Percentiles rank a stretch among this genome's conserved stretches.
phyloP scores from a whole-genome alignment of 2,329 filamentous ascomycete species.

The Pseudogymnoascus sp. region DNA sequence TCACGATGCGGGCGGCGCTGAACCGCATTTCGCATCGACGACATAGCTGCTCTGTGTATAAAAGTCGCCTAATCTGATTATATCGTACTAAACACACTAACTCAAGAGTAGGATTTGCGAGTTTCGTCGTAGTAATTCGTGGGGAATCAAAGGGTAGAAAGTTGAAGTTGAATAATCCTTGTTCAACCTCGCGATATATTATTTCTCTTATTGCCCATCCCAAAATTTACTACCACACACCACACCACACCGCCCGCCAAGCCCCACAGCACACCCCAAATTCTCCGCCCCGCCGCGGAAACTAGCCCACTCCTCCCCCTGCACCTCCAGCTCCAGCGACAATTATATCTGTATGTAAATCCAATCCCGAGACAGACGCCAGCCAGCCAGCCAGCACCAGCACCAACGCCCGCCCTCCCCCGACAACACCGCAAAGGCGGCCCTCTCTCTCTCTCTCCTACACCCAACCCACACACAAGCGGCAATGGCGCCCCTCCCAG shows the following conservation, averaged over 20 bases:
- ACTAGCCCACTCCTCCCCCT: not conserved
- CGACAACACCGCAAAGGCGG: not conserved
- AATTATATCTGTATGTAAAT: constrained; percentile 5
- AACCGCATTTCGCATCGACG: constrained; percentile 56
- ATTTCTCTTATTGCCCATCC: constrained; percentile 5
- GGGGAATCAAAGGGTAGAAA: not conserved
- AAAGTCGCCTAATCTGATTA: too few species aligned
- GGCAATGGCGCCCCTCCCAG: constrained; percentile 23
- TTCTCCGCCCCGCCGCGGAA: constrained; percentile 6
- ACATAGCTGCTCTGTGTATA: constrained; percentile 34
- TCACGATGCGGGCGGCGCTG: constrained; percentile 82
- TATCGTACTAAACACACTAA: too few species aligned
- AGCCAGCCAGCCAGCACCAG: not conserved
- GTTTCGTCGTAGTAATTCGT: not conserved
- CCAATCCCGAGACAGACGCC: not conserved
- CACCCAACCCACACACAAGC: constrained; percentile 9
- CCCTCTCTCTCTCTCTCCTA: not conserved
- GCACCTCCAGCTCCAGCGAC: not conserved
- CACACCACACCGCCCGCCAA: not conserved
- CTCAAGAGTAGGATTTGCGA: not conserved
- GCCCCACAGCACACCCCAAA: not conserved
- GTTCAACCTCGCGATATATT: constrained; percentile 5
- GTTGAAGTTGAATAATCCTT: not conserved
- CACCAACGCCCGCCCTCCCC: not conserved
- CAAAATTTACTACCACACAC: not conserved